Evolutionary conservation across 1,139 yeast species (phyloP), one percentile per base, ranked within the genome.

Genomic region (Saccharomyces hybrid): DNA sequence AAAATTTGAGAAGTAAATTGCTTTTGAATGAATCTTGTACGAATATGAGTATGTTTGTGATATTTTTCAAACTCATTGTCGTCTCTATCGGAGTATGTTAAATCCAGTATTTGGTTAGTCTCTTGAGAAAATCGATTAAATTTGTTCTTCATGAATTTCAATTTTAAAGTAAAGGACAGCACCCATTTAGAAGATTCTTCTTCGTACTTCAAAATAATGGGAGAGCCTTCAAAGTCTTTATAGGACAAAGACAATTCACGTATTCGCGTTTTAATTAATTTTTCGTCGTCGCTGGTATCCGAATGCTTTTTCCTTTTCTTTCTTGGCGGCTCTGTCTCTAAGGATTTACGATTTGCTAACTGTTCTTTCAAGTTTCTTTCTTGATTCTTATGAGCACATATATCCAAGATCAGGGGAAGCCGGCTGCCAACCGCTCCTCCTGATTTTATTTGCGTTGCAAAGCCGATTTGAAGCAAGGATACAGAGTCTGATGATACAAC

Each of bases 1-100:
- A 62, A 54, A 12, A 60, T 59, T 50, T 65, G 67, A 27, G 58
- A 55, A 11, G 58, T 57, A 34, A 66, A 67, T 31, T 62, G 59
- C 47, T 58, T 58, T 49, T 67, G 69, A 12, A 67, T 61, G 48
- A 58, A 63, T 11, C 55, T 54, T 5, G 60, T 51, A 3, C 50
- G 51, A 6, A 50, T 49, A 4, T 44, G 38, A 19, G 6, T 11
- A 5, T 38, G 44, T 19, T 19, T 5, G 24, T 38, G 44, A 19
- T 38, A 38, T 19, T 9, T 21, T 19, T 38, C 44, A 48, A 52
- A 12, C n/a, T 26, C n/a, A 4, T 27, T 12, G 19, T 50, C 42
- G 47, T 47, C 31, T 14, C 19, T 14, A 48, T 44, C 21, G 16
- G 44, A 38, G 44, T 16, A 38, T n/a, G 21, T 16, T 16, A 38